Evolutionary conservation across 176 grass and related monocot genomes (phyloP).

Genomic region (Cenchrus purpureus): DNA sequence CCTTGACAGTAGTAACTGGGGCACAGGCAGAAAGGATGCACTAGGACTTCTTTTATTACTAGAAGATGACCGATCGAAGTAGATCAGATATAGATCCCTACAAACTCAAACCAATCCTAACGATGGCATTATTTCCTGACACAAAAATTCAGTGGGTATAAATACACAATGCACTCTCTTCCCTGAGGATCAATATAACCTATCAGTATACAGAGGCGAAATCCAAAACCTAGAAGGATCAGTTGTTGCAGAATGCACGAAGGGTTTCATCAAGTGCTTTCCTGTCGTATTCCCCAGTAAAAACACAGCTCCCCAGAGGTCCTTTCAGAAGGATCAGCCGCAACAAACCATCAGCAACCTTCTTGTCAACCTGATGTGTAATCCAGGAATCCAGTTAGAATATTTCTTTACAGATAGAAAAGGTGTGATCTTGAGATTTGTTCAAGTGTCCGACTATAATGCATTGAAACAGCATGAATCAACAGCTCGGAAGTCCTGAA

Average conservation of each 20-base stretch:
- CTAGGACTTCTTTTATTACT: constrained; percentile 15
- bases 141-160: constrained; percentile 7
- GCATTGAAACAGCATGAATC: not conserved
- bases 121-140: constrained; percentile 30
- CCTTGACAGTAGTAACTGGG: not conserved
- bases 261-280: constrained; percentile 90
- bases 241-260: constrained; percentile 70
- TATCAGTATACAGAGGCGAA: constrained; percentile 47
- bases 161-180: constrained; percentile 25
- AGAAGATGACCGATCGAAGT: not conserved
- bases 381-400: constrained; percentile 38
- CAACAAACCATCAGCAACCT: constrained; percentile 95
- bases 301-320: constrained; percentile 83
- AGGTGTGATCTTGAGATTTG: not conserved
- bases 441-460: not conserved
- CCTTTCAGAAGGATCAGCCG: constrained; percentile 94
- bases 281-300: constrained; percentile 86
- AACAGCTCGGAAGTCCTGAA: constrained; percentile 2
- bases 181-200: constrained; percentile 13
- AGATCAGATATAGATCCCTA: not conserved
- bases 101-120: constrained; percentile 9
- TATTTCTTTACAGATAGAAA: not conserved
- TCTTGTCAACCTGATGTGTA: constrained; percentile 83
- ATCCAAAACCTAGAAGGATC: constrained; percentile 31
- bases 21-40: not conserved